Conservation (phyloP, 495 filamentous ascomycete species). For the Daldinia childiae region DNA sequence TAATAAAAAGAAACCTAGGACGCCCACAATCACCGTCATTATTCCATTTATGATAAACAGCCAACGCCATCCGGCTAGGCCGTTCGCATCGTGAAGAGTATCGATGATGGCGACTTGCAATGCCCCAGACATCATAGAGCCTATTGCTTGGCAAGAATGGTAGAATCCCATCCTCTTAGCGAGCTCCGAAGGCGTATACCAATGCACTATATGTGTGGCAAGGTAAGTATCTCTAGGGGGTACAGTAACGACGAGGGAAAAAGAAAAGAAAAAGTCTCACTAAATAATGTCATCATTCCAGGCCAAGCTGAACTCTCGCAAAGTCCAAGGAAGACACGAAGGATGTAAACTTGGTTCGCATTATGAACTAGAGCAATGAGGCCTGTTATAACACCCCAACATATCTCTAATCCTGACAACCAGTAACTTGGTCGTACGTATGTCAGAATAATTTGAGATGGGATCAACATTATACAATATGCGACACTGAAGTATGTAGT, state of each 20-base stretch:
- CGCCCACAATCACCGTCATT: constrained; percentile 59
- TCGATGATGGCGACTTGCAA: constrained; percentile 64
- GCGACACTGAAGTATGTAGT: constrained; percentile 61
- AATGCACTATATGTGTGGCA: constrained; percentile 40
- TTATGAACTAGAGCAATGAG: constrained; percentile 45
- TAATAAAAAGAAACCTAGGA: constrained; percentile 60
- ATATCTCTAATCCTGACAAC: constrained; percentile 54
- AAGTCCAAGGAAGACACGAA: constrained; percentile 62
- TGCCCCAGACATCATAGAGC: constrained; percentile 54
- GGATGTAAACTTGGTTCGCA: constrained; percentile 49
- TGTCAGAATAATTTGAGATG: constrained; percentile 64
- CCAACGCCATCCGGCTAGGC: constrained; percentile 67
- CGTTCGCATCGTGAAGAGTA: constrained; percentile 57
- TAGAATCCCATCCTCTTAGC: constrained; percentile 57
- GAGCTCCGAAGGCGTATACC: constrained; percentile 52
- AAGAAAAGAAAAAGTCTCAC: constrained; percentile 24
- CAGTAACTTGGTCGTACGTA: constrained; percentile 53
- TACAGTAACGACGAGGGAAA: neutral
- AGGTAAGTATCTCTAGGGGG: neutral
- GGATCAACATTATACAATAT: constrained; percentile 57
- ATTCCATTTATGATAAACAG: constrained; percentile 61
- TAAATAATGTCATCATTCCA: constrained; percentile 54
- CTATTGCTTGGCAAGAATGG: constrained; percentile 52
- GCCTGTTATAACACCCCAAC: constrained; percentile 55
- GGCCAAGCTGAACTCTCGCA: constrained; percentile 60